Base-by-base conservation (phyloP, 306 rosid genomes). In the Mimosa pudica region DNA sequence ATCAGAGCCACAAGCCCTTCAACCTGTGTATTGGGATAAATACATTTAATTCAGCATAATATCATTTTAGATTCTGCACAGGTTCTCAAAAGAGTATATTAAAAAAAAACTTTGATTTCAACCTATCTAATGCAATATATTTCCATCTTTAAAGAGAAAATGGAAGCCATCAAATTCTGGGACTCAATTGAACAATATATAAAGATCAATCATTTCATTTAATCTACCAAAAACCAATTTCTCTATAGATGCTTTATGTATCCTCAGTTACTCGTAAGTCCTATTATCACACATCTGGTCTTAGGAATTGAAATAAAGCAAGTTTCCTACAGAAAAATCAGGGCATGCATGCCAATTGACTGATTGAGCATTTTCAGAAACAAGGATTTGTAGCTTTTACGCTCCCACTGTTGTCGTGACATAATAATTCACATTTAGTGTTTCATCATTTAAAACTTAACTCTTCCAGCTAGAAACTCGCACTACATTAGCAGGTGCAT, bases 1-100 rank as follows among this genome's bases (percentile, higher is more conserved):
- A 94, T 94, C 69, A 94, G 79, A 48, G 97, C 91, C 80, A 87
- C 88, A 86, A 94, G 81, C 77, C 98, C 98, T 76, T 94, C 81
- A 71, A 94, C 97, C 98, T 94, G 86, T 47, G 80, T 79, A 75
- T 73, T 60, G 63, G 63, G 42, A 38, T 38, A 5, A 65, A 75
- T 78, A 44, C 57, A 54, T 33, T 61, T 62, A 52, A 76, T 71
- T 81, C 79, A 70, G 48, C 69, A 62, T 36, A 76, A 68, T 41
- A 70, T 75, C 67, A 48, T n/a, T 47, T 24, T 52, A 47, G 51
- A 68, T 64, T 51, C 62, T 24, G 73, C 41, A 33, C 35, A 47
- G 6, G 77, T 76, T 80, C 77, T 76, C 17, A 46, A 9, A 9
- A 11, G 67, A 8, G 45, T 10, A 74, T 61, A 17, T 35, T 46